Percentiles rank a stretch among this genome's conserved stretches.
Evolutionary conservation across 2,329 filamentous ascomycete species (phyloP).

Genomic region (Trichoderma sp.): DNA sequence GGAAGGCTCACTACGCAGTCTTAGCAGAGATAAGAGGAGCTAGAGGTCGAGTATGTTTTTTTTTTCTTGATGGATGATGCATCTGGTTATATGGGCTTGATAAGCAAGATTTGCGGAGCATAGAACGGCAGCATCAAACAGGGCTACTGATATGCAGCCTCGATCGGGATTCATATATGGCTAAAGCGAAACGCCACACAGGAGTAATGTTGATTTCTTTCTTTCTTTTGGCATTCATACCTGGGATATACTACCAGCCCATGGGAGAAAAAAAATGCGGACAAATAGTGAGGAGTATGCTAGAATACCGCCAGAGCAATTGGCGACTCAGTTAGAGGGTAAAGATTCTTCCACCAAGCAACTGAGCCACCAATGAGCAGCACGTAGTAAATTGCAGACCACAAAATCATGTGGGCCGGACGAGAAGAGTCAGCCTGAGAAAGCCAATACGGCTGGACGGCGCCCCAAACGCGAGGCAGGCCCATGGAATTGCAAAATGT

Average conservation of each 20-base stretch:
- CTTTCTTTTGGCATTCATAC: neutral
- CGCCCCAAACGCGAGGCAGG: conserved; percentile 80
- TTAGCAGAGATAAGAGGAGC: conserved; percentile 31
- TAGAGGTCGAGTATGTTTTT: neutral
- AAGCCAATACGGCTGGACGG: conserved; percentile 56
- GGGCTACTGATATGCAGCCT: neutral
- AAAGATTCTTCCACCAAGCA: conserved; percentile 69
- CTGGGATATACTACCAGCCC: neutral
- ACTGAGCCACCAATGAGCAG: conserved; percentile 69
- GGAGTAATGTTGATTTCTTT: neutral
- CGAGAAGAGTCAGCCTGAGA: conserved; percentile 25
- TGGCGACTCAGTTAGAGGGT: conserved; percentile 61
- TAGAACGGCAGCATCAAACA: neutral
- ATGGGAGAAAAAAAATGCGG: neutral
- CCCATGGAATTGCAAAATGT: conserved; percentile 92
- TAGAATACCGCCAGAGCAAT: conserved; percentile 32
- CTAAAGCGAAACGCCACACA: neutral
- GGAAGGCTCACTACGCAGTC: conserved; percentile 45
- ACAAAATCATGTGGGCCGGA: conserved; percentile 38
- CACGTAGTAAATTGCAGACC: conserved; percentile 77
- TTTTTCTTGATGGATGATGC: neutral
- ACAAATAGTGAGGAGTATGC: conserved; percentile 22
- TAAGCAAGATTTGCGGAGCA: neutral
- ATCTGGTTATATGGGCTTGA: neutral
- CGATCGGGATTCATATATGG: neutral